phyloP scores from a whole-genome alignment of 768 basidiomycete species.

The Amanita pseudoporphyria region DNA sequence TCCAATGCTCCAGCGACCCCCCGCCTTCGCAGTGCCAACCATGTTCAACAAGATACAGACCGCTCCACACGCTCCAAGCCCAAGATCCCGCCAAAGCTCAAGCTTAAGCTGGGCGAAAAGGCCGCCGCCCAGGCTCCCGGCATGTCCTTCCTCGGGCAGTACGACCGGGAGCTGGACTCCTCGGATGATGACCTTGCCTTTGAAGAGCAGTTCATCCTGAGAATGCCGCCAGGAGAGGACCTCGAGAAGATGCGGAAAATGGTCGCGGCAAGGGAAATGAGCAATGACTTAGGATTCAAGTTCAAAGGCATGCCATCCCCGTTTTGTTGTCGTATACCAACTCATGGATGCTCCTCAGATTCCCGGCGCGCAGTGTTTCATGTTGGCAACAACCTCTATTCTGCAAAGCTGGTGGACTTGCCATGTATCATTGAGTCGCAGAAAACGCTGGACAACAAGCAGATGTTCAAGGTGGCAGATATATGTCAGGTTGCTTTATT shows the following conservation, averaged over 20 bases:
- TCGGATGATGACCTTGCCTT: constrained; percentile 92
- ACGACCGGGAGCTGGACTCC: constrained; percentile 91
- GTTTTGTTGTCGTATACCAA: not conserved
- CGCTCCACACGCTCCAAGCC: constrained; percentile 49
- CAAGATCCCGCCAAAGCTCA: constrained; percentile 66
- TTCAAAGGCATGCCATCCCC: constrained; percentile 68
- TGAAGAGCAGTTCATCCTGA: constrained; percentile 93
- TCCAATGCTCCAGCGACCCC: constrained; percentile 14
- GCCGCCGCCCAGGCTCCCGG: constrained; percentile 74
- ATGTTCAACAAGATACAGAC: constrained; percentile 29
- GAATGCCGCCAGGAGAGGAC: constrained; percentile 82
- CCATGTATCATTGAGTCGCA: constrained; percentile 92
- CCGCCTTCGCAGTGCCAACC: constrained; percentile 27
- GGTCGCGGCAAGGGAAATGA: constrained; percentile 67
- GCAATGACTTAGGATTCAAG: constrained; percentile 92
- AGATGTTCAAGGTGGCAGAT: constrained; percentile 98
- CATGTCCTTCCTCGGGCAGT: constrained; percentile 83
- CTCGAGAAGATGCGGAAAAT: constrained; percentile 73
- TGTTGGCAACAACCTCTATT: constrained; percentile 68
- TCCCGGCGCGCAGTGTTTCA: constrained; percentile 87
- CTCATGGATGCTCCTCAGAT: constrained; percentile 37
- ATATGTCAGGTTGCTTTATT: constrained; percentile 74
- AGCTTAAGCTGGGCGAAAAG: constrained; percentile 81
- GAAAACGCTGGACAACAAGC: constrained; percentile 92
- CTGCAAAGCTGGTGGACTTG: constrained; percentile 91